These are phyloP conservation scores for Rhododendron ferrugineum DNA, from an alignment of 148 eudicot genomes.

Conservation along the genomic window DNA sequence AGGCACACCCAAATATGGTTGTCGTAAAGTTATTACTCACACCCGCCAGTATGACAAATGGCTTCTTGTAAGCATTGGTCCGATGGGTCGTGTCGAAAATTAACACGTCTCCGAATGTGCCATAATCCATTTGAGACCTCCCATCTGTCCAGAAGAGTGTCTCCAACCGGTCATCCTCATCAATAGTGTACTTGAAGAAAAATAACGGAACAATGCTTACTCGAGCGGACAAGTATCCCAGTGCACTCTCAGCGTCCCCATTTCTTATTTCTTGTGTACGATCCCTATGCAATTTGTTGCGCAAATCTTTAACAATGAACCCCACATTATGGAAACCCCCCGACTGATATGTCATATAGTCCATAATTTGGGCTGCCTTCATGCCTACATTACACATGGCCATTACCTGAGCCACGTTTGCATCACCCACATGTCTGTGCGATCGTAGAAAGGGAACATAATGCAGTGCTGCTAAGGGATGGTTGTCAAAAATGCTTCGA, in stretches of 20 bases:
- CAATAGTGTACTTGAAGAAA: too few species aligned
- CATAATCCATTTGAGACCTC: neutral
- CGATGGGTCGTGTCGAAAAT: neutral
- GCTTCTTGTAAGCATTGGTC: neutral
- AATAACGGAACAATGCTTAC: too few species aligned
- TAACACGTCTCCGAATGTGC: neutral
- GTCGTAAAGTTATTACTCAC: neutral
- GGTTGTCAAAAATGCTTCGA: too few species aligned
- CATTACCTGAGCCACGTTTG: neutral
- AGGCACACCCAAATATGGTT: neutral
- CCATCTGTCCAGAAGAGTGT: too few species aligned
- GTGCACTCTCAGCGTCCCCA: too few species aligned
- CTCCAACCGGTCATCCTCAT: too few species aligned
- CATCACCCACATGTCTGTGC: neutral
- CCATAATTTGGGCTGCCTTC: neutral
- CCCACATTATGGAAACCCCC: neutral
- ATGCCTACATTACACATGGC: neutral
- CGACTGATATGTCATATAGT: neutral
- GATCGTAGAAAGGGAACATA: neutral
- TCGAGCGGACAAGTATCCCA: too few species aligned
- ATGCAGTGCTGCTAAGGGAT: neutral
- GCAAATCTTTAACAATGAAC: neutral
- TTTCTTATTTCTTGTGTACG: neutral
- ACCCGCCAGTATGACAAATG: neutral
- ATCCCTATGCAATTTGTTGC: neutral